These are phyloP conservation scores for Acacia concinna DNA, from an alignment of 331 rosid species.

Conservation along the genomic window DNA sequence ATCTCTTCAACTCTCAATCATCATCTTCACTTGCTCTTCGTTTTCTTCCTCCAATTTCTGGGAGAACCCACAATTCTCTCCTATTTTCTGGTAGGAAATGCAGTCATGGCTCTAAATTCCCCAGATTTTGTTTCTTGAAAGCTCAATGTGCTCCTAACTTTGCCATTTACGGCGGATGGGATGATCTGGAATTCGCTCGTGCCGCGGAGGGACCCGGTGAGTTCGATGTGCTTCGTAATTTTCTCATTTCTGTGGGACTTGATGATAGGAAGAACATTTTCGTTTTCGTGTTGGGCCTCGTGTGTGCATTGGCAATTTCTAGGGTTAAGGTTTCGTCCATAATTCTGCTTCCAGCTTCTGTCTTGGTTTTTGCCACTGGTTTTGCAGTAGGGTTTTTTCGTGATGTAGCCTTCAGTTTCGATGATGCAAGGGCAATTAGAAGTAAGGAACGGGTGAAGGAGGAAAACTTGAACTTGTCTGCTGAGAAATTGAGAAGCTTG, in stretches of 20 bases:
- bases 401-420: conserved; percentile 40
- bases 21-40: conserved; percentile 24
- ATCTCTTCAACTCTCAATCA: not conserved
- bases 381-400: conserved; percentile 69
- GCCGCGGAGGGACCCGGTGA: conserved; percentile 48
- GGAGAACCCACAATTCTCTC: conserved; percentile 31
- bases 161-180: conserved; percentile 80
- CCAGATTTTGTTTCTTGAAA: conserved; percentile 37
- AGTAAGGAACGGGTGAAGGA: conserved; percentile 58
- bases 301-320: conserved; percentile 78
- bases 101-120: conserved; percentile 29
- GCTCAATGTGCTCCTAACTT: conserved; percentile 45
- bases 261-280: conserved; percentile 64
- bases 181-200: conserved; percentile 43
- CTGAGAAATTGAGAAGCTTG: conserved; percentile 58
- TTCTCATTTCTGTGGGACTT: conserved; percentile 62
- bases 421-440: conserved; percentile 48
- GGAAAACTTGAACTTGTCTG: conserved; percentile 38
- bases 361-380: conserved; percentile 70
- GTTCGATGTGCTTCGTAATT: conserved; percentile 54
- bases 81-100: conserved; percentile 35
- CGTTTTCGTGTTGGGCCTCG: conserved; percentile 62
- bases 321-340: conserved; percentile 83
- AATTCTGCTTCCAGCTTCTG: conserved; percentile 71
- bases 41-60: conserved; percentile 35